Evolutionary conservation across 257 asterid species (phyloP), one percentile per base, ranked within the genome.

Genomic region (Ocimum tenuiflorum): DNA sequence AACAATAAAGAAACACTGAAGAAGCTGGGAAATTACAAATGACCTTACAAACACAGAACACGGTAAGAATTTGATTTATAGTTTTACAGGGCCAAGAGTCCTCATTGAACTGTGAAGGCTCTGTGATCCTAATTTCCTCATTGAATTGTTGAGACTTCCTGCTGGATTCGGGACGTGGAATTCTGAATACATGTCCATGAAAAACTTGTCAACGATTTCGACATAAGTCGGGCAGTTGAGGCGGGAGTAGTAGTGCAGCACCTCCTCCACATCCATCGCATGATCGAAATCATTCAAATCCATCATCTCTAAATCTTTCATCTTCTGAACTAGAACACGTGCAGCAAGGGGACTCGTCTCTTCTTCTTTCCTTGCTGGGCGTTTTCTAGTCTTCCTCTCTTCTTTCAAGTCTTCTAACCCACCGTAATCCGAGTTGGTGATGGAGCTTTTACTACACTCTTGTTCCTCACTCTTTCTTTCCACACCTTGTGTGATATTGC

Each of bases 291-390:
- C 87, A 39, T 72, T 72, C 75, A 65, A 73, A 43, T 88, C 94
- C 83, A 84, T 72, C 97, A 86, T 83, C 73, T 86, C 95, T 9
- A 88, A 54, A 59, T 88, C 89, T 56, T 74, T 77, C 96, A 88
- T 61, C 72, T 76, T 91, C 63, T 61, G 74, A 22, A 84, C 86
- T 53, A 88, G 67, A 43, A 70, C 78, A 12, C 69, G 58, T 15
- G 70, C 79, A 19, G 70, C 79, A 63, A 62, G n/a, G 15, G 51
- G 36, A 33, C 81, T 35, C 13, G 68, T 78, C 11, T 59, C 69
- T 5, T 71, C 59, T 56, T 65, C 72, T 64, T 57, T 14, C 35
- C 31, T 27, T 27, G 3, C 31, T 1, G 31, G 4, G 3, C 31
- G 31, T 27, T 27, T 4, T 27, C 31, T 27, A 27, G 2, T 27